A percentile compares a stretch with the other conserved stretches of the same genome.
These are phyloP conservation scores for Graphilbum sp. DNA, from an alignment of 2,329 filamentous ascomycete genomes.

Conservation along the genomic window DNA sequence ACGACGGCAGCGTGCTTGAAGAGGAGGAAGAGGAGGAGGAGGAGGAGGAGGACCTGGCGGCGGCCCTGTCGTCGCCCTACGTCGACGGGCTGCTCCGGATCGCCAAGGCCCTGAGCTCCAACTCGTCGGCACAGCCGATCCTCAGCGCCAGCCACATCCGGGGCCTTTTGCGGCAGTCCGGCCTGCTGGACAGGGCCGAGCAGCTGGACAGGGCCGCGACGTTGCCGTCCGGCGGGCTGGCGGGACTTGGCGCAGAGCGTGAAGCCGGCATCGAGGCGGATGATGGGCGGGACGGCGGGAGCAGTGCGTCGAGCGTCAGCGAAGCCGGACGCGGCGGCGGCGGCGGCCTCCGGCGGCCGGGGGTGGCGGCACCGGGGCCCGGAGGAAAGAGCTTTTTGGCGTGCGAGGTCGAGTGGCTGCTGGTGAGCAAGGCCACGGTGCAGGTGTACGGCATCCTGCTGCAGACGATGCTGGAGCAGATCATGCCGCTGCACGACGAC, in stretches of 20 bases:
- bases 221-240: too few relatives aligned
- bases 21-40: background rate
- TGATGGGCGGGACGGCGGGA: constrained; percentile 1
- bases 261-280: constrained; percentile 1
- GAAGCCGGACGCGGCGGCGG: background rate
- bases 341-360: background rate
- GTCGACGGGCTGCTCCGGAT: constrained; percentile 49
- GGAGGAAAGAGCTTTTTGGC: constrained; percentile 37
- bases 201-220: constrained; percentile 1
- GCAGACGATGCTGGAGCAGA: constrained; percentile 63
- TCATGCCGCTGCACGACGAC: constrained; percentile 68
- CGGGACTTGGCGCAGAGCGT: background rate
- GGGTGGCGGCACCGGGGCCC: background rate
- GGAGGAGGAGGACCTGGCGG: constrained; percentile 17
- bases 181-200: constrained; percentile 28
- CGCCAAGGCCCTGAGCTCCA: constrained; percentile 54
- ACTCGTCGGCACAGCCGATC: constrained; percentile 45
- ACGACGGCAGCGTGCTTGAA: background rate
- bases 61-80: constrained; percentile 33
- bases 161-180: constrained; percentile 45
- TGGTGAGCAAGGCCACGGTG: constrained; percentile 82
- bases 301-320: background rate
- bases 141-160: constrained; percentile 45
- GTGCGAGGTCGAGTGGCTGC: constrained; percentile 73
- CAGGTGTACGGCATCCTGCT: constrained; percentile 75